Evolutionary conservation across 148 eudicot species (phyloP).

Genomic region (Fagopyrum esculentum): DNA sequence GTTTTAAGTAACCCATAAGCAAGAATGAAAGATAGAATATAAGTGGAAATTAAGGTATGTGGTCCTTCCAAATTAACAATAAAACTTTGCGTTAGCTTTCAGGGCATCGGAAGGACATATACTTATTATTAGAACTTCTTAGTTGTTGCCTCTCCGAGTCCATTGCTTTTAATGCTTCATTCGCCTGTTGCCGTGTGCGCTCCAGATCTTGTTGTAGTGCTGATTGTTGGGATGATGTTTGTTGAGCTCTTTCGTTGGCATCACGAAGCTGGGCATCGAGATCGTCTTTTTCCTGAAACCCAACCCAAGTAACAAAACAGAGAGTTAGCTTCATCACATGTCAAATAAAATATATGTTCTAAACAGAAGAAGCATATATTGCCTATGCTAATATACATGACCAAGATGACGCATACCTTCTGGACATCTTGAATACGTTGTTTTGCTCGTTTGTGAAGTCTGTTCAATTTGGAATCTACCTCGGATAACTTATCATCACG

Average conservation of each 20-base stretch:
- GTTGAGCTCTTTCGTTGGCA: conserved; percentile 69
- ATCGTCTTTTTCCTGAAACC: conserved; percentile 86
- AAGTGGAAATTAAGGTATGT: background rate
- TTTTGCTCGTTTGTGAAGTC: conserved; percentile 97
- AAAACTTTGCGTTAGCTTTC: background rate
- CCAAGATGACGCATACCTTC: conserved; percentile 40
- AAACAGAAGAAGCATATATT: background rate
- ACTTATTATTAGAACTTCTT: conserved; percentile 91
- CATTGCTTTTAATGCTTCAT: conserved; percentile 87
- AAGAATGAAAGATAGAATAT: background rate
- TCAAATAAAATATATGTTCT: background rate
- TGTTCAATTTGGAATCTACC: conserved; percentile 83
- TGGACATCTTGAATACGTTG: conserved; percentile 98
- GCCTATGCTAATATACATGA: background rate
- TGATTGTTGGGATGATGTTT: conserved; percentile 56
- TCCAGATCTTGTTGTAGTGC: conserved; percentile 87
- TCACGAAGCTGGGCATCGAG: conserved; percentile 72
- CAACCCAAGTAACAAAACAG: conserved; percentile 5
- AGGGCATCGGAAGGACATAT: conserved; percentile 24
- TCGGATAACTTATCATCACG: conserved; percentile 88
- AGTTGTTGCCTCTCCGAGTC: conserved; percentile 89
- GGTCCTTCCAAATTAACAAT: background rate
- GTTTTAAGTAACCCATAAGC: background rate
- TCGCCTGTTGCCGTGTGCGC: conserved; percentile 82
- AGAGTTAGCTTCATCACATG: conserved; percentile 7